These are phyloP conservation scores for Aegilops bicornis DNA, from an alignment of 176 grass and related monocot species.

Conservation along the genomic window DNA sequence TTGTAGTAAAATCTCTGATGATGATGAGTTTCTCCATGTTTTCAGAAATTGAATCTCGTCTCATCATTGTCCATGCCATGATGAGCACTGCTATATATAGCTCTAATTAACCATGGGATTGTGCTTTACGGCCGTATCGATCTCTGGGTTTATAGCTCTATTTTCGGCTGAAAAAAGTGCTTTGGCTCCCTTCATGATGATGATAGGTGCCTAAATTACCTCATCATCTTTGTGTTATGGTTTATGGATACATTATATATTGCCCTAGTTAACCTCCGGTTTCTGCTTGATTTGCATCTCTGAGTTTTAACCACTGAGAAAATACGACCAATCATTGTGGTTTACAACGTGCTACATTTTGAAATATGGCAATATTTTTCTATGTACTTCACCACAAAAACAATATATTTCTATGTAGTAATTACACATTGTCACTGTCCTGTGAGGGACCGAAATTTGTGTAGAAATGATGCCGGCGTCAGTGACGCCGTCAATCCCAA, in stretches of 20 bases:
- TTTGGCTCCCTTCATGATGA: neutral
- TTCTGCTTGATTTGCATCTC: neutral
- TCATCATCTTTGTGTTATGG: neutral
- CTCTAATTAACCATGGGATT: neutral
- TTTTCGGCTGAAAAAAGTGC: neutral
- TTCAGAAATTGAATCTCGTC: neutral
- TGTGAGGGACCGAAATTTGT: neutral
- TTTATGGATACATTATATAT: neutral
- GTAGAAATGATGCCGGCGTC: too few species aligned
- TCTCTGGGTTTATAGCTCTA: neutral
- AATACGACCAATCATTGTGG: neutral
- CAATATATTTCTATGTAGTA: neutral
- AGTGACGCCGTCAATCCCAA: neutral
- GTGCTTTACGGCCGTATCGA: neutral
- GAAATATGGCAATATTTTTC: neutral
- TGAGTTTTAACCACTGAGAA: neutral
- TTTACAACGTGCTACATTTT: neutral
- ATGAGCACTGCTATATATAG: neutral
- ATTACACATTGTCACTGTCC: neutral
- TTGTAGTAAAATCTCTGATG: neutral
- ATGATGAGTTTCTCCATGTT: neutral
- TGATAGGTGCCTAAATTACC: neutral
- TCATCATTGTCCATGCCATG: neutral
- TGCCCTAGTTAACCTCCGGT: neutral
- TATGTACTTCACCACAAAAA: neutral